These are phyloP conservation scores for Trichoderma atrobrunneum DNA, from an alignment of 2,329 filamentous ascomycete genomes.

Conservation along the genomic window DNA sequence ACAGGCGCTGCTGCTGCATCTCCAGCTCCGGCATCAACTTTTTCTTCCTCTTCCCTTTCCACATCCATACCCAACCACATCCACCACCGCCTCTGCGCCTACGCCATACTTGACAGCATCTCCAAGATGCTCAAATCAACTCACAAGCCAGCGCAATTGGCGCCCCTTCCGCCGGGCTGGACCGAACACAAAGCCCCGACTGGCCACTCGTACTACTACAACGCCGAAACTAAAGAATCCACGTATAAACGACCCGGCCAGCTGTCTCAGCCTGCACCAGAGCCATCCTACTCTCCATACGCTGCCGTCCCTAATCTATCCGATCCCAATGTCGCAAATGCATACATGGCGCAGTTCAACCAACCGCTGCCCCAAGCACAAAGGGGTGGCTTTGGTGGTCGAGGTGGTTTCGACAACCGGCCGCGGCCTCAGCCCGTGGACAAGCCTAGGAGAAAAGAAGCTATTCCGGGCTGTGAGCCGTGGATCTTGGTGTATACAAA, in stretches of 20 bases:
- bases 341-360: constrained; percentile 57
- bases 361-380: constrained; percentile 38
- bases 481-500: constrained; percentile 96
- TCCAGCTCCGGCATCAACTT: neutral
- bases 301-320: constrained; percentile 41
- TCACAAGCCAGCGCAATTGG: constrained; percentile 54
- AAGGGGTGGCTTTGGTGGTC: constrained; percentile 28
- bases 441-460: constrained; percentile 73
- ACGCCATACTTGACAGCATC: neutral
- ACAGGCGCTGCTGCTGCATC: neutral
- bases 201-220: constrained; percentile 86
- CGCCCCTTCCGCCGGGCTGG: constrained; percentile 76
- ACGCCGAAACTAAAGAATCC: constrained; percentile 76
- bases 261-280: constrained; percentile 31
- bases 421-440: constrained; percentile 70
- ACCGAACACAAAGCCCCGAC: constrained; percentile 89
- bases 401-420: constrained; percentile 54
- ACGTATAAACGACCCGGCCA: constrained; percentile 76
- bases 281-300: constrained; percentile 29
- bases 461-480: constrained; percentile 76
- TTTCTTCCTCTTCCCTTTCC: neutral
- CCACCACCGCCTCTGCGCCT: neutral
- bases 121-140: constrained; percentile 66
- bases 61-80: neutral
- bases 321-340: constrained; percentile 57